Conservation (phyloP, 2,329 filamentous ascomycete genomes). For the Aspergillus sp. region DNA sequence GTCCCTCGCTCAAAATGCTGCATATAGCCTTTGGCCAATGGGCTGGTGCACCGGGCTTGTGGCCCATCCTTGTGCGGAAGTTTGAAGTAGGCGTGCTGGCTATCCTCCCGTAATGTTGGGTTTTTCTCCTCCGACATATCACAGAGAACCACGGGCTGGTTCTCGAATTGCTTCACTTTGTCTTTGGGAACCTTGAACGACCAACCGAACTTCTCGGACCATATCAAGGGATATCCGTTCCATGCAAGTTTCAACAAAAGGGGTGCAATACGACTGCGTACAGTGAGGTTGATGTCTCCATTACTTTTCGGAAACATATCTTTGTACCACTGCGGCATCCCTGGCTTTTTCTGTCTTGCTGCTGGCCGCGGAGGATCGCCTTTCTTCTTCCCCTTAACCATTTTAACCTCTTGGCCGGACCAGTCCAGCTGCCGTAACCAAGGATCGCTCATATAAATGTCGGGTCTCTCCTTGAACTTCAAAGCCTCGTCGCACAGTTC, state of each 20-base stretch:
- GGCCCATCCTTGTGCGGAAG: conserved; percentile 94
- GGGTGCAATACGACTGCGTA: conserved; percentile 79
- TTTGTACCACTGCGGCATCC: conserved; percentile 94
- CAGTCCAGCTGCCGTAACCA: conserved; percentile 94
- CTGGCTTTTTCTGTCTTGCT: conserved; percentile 81
- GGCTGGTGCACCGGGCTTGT: conserved; percentile 70
- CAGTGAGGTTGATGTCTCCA: conserved; percentile 61
- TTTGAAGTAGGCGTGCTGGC: conserved; percentile 67
- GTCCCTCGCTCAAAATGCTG: conserved; percentile 83
- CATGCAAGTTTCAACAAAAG: conserved; percentile 74
- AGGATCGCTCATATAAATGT: conserved; percentile 67
- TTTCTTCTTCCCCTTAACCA: conserved; percentile 88
- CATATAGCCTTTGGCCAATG: conserved; percentile 84
- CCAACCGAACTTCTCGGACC: conserved; percentile 92
- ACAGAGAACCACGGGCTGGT: conserved; percentile 63
- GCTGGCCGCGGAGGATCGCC: conserved; percentile 66
- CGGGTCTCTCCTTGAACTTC: conserved; percentile 58
- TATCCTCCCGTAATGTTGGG: conserved; percentile 55
- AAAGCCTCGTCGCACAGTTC: conserved; percentile 68
- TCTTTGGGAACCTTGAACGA: conserved; percentile 66
- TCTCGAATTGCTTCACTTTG: conserved; percentile 56
- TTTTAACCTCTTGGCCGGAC: conserved; percentile 84
- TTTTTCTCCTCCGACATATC: conserved; percentile 69
- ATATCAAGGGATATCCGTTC: conserved; percentile 81
- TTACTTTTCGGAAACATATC: conserved; percentile 67